Percentiles rank a stretch among this genome's conserved stretches.
These are phyloP conservation scores for Pouteria glomerata DNA, from an alignment of 148 eudicot species.

Conservation along the genomic window DNA sequence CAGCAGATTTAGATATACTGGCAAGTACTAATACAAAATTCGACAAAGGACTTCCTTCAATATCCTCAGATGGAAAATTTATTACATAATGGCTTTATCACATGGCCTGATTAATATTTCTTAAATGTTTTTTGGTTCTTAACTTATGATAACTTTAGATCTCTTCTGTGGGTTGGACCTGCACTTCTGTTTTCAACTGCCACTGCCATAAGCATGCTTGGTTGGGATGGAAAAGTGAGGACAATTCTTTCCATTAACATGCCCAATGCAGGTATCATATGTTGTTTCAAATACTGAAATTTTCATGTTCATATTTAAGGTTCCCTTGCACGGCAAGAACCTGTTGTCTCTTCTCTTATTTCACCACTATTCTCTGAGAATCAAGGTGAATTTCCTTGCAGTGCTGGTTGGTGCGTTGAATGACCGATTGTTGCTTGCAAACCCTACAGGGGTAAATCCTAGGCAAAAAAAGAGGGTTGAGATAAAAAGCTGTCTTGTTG, in stretches of 20 bases:
- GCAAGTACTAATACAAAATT: slow-evolving; percentile 75
- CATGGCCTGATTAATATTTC: too few relatives aligned
- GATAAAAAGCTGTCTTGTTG: slow-evolving; percentile 87
- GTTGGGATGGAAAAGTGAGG: slow-evolving; percentile 99
- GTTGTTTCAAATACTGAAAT: background rate
- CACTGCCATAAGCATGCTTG: slow-evolving; percentile 78
- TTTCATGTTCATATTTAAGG: background rate
- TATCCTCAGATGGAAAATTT: slow-evolving; percentile 51
- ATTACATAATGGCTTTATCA: background rate
- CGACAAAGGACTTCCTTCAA: slow-evolving; percentile 95
- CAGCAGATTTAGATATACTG: slow-evolving; percentile 84
- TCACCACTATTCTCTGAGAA: too few relatives aligned
- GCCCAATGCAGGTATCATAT: slow-evolving; percentile 75
- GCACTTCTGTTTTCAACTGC: slow-evolving; percentile 92
- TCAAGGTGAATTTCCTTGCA: slow-evolving; percentile 43
- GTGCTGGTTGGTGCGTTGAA: slow-evolving; percentile 92
- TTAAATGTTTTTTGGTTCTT: slow-evolving; percentile 32
- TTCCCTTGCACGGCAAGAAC: background rate
- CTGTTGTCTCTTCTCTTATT: background rate
- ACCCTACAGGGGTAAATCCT: slow-evolving; percentile 83
- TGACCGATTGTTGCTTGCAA: slow-evolving; percentile 86
- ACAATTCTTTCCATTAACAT: slow-evolving; percentile 68
- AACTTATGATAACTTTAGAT: slow-evolving; percentile 74
- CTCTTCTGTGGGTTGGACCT: slow-evolving; percentile 96
- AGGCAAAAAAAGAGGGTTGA: slow-evolving; percentile 83